These are phyloP conservation scores for Obelidium mucronatum DNA, from an alignment of 192 early-diverging fungal genomes.

Conservation along the genomic window DNA sequence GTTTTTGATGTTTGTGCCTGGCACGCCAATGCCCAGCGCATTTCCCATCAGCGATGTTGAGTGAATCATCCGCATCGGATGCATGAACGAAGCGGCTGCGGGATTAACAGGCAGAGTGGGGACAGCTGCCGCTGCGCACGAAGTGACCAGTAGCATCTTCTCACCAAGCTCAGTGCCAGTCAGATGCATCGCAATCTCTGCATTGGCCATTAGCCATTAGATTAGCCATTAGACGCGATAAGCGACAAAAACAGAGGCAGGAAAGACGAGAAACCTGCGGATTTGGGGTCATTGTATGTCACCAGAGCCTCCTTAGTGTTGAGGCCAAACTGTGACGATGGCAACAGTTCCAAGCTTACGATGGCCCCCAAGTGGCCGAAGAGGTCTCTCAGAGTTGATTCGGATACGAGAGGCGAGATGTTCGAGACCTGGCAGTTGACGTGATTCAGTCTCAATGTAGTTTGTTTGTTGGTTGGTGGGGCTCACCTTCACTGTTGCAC, in stretches of 20 bases:
- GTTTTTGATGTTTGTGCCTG: constrained; percentile 40
- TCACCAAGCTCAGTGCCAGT: constrained; percentile 74
- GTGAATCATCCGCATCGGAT: constrained; percentile 42
- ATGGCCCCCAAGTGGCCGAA: constrained; percentile 70
- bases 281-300: constrained; percentile 58
- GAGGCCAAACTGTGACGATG: constrained; percentile 45
- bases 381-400: constrained; percentile 59
- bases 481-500: not conserved
- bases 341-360: constrained; percentile 43
- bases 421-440: constrained; percentile 60
- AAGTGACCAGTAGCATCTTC: constrained; percentile 53
- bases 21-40: constrained; percentile 31
- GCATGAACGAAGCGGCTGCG: constrained; percentile 11
- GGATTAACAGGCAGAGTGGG: constrained; percentile 16
- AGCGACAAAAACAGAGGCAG: too few species aligned
- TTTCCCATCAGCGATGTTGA: constrained; percentile 52
- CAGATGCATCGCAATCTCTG: constrained; percentile 62
- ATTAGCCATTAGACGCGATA: too few species aligned
- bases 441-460: not conserved
- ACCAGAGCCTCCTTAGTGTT: constrained; percentile 64
- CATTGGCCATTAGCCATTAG: too few species aligned
- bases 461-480: not conserved
- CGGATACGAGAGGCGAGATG: constrained; percentile 65
- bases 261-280: constrained; percentile 41
- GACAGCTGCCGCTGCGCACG: constrained; percentile 16